These are phyloP conservation scores for Leishmania mexicana DNA, from an alignment of 208 protist genomes.

Conservation along the genomic window DNA sequence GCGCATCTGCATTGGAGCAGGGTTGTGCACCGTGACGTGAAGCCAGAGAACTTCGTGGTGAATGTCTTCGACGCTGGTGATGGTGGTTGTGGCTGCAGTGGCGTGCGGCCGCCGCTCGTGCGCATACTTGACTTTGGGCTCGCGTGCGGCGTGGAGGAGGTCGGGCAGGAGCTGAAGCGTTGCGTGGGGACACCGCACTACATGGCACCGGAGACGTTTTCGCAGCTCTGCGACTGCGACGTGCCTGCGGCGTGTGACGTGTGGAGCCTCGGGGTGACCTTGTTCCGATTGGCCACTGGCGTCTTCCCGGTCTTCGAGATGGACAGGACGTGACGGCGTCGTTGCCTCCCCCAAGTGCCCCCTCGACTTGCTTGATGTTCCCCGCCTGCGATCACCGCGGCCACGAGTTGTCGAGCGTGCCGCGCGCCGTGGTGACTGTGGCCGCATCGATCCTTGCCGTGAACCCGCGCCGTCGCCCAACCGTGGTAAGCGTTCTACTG, in stretches of 20 bases:
- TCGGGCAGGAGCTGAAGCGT: not conserved
- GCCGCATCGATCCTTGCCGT: not conserved
- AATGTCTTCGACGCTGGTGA: conserved; percentile 55
- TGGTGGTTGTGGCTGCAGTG: not conserved
- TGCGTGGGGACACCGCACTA: conserved; percentile 16
- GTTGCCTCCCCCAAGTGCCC: not conserved
- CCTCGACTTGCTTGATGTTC: not conserved
- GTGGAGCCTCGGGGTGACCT: conserved; percentile 25
- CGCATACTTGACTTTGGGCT: conserved; percentile 25
- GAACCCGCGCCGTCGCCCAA: not conserved
- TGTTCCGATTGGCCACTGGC: conserved; percentile 13
- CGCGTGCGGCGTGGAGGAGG: conserved; percentile 10
- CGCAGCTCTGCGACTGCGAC: not conserved
- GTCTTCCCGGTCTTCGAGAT: not conserved
- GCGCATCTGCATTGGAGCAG: conserved; percentile 95
- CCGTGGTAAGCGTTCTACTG: not conserved
- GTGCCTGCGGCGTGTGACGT: conserved; percentile 17
- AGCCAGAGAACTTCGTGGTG: conserved; percentile 99
- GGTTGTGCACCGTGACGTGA: conserved; percentile 97
- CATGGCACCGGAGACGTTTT: conserved; percentile 13
- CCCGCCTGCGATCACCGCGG: not conserved
- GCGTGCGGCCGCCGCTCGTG: conserved; percentile 9
- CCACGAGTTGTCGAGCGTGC: not conserved
- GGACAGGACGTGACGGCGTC: not conserved
- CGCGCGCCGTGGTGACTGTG: not conserved